These are phyloP conservation scores for Gossypium turneri DNA, from an alignment of 345 rosid species.

Conservation along the genomic window DNA sequence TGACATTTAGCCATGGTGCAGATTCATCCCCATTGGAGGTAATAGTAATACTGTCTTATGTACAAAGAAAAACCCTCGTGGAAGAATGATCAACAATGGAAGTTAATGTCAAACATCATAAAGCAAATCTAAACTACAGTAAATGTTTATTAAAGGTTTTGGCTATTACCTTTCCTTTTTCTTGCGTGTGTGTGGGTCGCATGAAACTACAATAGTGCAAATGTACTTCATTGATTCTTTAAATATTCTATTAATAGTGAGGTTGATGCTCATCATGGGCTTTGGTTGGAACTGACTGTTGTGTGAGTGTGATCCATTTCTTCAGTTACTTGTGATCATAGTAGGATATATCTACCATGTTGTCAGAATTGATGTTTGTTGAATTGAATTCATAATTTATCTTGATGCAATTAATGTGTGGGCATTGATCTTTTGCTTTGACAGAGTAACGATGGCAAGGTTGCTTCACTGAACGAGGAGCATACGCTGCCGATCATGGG, in stretches of 20 bases:
- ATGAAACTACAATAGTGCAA: background rate
- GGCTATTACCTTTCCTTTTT: background rate
- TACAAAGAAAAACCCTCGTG: background rate
- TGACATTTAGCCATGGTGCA: constrained; percentile 96
- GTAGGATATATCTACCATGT: background rate
- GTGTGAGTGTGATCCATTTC: background rate
- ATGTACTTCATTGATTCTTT: constrained; percentile 7
- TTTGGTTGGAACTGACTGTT: background rate
- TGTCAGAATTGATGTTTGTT: background rate
- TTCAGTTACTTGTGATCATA: background rate
- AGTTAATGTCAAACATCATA: background rate
- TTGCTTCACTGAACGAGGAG: constrained; percentile 72
- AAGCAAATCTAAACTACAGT: background rate
- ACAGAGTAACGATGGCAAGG: constrained; percentile 62
- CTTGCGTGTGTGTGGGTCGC: background rate
- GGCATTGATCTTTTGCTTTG: background rate
- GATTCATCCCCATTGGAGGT: constrained; percentile 96
- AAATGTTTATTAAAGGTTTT: background rate
- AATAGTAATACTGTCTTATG: constrained; percentile 10
- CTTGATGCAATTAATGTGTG: background rate
- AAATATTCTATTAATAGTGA: background rate
- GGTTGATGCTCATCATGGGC: background rate
- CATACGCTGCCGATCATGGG: constrained; percentile 98
- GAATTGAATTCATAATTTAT: background rate
- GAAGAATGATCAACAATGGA: background rate